Conservation (phyloP, 2,329 filamentous ascomycete species). For the Aspergillus aculeatus region DNA sequence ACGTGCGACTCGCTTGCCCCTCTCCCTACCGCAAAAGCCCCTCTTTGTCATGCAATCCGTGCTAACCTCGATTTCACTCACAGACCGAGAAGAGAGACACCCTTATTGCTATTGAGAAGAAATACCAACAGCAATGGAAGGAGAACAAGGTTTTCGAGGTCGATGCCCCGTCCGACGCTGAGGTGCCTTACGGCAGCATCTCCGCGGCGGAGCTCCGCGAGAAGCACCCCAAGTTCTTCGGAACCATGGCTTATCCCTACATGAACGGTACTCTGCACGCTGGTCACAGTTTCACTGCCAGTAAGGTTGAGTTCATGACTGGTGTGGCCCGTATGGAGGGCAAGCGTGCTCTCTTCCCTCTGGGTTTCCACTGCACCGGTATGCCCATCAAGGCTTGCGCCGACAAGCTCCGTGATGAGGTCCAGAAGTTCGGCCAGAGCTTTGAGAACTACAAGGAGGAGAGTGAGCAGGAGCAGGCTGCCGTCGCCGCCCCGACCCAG, state of each 20-base stretch:
- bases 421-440: conserved; percentile 81
- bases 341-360: conserved; percentile 80
- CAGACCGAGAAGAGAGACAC: conserved; percentile 34
- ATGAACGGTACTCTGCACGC: conserved; percentile 89
- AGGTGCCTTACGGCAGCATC: conserved; percentile 74
- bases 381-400: conserved; percentile 98
- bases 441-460: conserved; percentile 76
- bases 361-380: conserved; percentile 93
- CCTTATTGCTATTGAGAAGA: conserved; percentile 64
- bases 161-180: conserved; percentile 75
- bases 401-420: conserved; percentile 88
- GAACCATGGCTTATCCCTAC: conserved; percentile 73
- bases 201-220: conserved; percentile 71
- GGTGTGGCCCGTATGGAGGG: conserved; percentile 89
- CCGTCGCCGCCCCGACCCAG: conserved; percentile 61
- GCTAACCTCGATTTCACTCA: neutral
- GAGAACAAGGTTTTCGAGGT: conserved; percentile 76
- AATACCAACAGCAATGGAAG: conserved; percentile 85
- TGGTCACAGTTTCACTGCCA: conserved; percentile 87
- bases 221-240: conserved; percentile 88
- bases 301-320: conserved; percentile 88
- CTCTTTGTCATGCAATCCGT: neutral
- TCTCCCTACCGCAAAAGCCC: conserved; percentile 24
- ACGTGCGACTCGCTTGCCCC: conserved; percentile 34
- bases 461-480: conserved; percentile 48